Evolutionary conservation across 257 asterid species (phyloP).

Genomic region (Euphrasia confusa): DNA sequence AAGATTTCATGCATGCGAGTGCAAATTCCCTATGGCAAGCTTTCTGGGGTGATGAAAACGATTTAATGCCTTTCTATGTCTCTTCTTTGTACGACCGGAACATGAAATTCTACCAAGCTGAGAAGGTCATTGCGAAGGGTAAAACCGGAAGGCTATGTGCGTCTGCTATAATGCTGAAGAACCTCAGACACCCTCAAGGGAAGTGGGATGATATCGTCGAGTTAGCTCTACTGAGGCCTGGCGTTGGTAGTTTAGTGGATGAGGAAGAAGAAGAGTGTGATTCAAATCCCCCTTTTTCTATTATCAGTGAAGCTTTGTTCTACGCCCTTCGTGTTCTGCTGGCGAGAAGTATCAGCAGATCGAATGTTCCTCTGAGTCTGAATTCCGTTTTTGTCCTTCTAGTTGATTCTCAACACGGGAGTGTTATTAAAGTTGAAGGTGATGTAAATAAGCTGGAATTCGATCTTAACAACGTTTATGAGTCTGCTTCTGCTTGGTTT

Average conservation of each 20-base stretch:
- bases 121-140: conserved; percentile 79
- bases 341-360: conserved; percentile 85
- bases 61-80: conserved; percentile 67
- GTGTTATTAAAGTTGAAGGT: conserved; percentile 87
- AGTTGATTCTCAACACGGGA: conserved; percentile 81
- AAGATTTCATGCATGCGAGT: conserved; percentile 84
- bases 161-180: conserved; percentile 81
- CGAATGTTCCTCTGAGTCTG: conserved; percentile 63
- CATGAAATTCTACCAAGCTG: conserved; percentile 78
- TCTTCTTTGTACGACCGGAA: conserved; percentile 62
- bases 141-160: conserved; percentile 77
- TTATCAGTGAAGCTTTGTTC: conserved; percentile 73
- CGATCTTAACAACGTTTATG: conserved; percentile 66
- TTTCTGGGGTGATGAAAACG: conserved; percentile 75
- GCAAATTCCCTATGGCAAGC: conserved; percentile 80
- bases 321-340: conserved; percentile 78
- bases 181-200: conserved; percentile 95
- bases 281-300: conserved; percentile 41
- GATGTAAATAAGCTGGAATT: conserved; percentile 72
- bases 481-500: conserved; percentile 87
- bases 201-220: conserved; percentile 95
- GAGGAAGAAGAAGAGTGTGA: conserved; percentile 31
- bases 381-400: conserved; percentile 70
- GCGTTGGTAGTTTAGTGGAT: conserved; percentile 40
- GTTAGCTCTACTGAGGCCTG: conserved; percentile 75